A percentile compares a stretch with the other conserved stretches of the same genome.
phyloP scores from a whole-genome alignment of 2,329 filamentous ascomycete species.

The Pyrenophora tritici-repentis region DNA sequence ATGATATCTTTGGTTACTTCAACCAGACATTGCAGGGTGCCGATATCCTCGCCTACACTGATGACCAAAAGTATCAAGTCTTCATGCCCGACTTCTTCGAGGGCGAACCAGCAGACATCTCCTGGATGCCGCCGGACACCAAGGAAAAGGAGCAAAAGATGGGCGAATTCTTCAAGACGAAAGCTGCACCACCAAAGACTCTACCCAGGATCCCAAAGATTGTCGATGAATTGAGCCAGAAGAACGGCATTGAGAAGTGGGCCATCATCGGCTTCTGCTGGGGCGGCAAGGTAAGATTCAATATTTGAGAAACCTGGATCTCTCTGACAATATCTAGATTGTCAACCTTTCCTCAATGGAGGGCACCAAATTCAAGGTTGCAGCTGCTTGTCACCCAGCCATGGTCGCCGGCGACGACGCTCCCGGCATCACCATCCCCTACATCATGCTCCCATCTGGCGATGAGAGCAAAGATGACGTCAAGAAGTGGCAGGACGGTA shows the following conservation, averaged over 20 bases:
- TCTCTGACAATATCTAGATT: conserved; percentile 50
- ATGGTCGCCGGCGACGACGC: conserved; percentile 66
- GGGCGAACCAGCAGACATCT: conserved; percentile 69
- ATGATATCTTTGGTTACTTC: conserved; percentile 69
- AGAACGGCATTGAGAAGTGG: conserved; percentile 59
- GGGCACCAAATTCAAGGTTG: conserved; percentile 62
- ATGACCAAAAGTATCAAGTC: conserved; percentile 75
- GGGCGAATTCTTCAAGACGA: conserved; percentile 62
- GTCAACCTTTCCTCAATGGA: conserved; percentile 58
- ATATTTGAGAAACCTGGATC: not conserved
- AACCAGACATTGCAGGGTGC: conserved; percentile 66
- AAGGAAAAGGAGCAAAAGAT: conserved; percentile 65
- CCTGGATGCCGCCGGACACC: conserved; percentile 64
- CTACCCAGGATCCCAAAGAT: conserved; percentile 61
- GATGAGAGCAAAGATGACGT: conserved; percentile 61
- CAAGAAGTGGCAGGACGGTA: conserved; percentile 54
- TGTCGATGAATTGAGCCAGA: conserved; percentile 58
- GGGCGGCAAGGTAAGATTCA: conserved; percentile 56
- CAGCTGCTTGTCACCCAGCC: conserved; percentile 62
- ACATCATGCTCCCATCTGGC: conserved; percentile 61
- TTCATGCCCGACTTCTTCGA: conserved; percentile 94
- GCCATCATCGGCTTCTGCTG: conserved; percentile 67
- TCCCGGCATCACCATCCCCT: conserved; percentile 60
- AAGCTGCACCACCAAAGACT: conserved; percentile 63
- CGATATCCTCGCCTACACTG: conserved; percentile 63